phyloP scores from a whole-genome alignment of 1,284 basidiomycete species.

The Naganishia liquefaciens region DNA sequence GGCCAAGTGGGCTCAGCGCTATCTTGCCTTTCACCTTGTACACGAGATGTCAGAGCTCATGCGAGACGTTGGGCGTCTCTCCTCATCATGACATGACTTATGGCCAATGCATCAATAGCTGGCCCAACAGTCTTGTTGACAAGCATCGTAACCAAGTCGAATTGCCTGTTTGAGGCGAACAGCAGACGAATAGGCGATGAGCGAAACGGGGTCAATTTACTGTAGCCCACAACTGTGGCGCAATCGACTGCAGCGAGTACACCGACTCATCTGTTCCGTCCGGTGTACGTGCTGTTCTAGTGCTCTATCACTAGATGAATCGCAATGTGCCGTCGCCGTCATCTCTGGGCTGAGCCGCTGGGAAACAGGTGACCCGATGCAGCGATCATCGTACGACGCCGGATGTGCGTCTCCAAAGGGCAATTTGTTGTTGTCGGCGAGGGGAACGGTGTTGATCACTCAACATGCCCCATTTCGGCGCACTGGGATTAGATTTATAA shows the following conservation, averaged over 20 bases:
- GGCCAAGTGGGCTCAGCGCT: no score
- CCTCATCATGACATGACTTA: no score
- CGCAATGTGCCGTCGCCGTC: background rate
- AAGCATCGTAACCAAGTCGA: no score
- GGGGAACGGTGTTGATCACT: background rate
- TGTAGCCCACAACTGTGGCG: no score
- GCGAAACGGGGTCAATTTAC: no score
- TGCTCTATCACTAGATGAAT: background rate
- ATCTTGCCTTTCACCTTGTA: no score
- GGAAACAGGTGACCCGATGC: background rate
- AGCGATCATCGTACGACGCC: conserved; percentile 18
- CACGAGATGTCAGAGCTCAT: no score
- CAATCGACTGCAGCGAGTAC: background rate
- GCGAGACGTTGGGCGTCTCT: no score
- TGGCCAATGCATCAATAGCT: no score
- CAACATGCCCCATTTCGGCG: background rate
- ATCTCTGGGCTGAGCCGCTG: background rate
- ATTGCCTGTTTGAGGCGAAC: no score
- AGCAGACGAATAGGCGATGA: no score
- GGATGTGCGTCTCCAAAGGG: conserved; percentile 5
- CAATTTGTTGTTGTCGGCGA: conserved; percentile 10
- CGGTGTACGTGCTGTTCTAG: background rate
- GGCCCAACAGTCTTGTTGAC: no score
- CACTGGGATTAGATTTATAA: conserved; percentile 4
- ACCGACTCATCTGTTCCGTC: background rate